phyloP scores from a whole-genome alignment of 129 eudicot species.

The Chrysanthemum lavandulifolium region DNA sequence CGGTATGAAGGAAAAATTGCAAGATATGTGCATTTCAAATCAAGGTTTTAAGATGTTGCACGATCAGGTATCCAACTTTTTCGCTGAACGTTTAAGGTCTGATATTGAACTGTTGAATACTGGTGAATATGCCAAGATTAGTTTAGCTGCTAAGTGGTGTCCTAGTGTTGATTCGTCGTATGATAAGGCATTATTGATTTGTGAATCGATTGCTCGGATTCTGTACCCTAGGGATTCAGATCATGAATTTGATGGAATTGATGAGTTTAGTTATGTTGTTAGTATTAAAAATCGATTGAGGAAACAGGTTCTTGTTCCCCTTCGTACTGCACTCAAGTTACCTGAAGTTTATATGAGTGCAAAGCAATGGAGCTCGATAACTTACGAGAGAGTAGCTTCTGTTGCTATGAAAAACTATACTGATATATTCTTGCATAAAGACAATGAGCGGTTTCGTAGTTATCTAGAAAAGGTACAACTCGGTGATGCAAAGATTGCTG shows the following conservation, averaged over 20 bases:
- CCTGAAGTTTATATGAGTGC: constrained; percentile 72
- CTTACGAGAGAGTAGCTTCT: constrained; percentile 54
- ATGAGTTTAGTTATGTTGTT: constrained; percentile 42
- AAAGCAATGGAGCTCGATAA: constrained; percentile 39
- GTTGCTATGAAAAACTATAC: constrained; percentile 57
- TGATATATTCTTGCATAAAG: constrained; percentile 35
- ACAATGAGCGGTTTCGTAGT: constrained; percentile 37
- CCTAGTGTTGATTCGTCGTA: too few relatives aligned
- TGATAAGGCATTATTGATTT: too few relatives aligned
- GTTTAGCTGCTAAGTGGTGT: too few relatives aligned
- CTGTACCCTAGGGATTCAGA: too few relatives aligned
- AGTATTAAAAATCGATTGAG: constrained; percentile 48
- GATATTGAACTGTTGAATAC: constrained; percentile 30
- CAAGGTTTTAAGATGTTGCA: too few relatives aligned
- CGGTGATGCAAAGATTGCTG: constrained; percentile 54
- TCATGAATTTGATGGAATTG: constrained; percentile 28
- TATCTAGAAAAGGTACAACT: constrained; percentile 46
- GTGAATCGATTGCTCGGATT: too few relatives aligned
- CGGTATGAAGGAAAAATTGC: constrained; percentile 13
- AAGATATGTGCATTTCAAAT: constrained; percentile 42
- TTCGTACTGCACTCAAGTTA: constrained; percentile 47
- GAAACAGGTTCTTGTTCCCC: constrained; percentile 64
- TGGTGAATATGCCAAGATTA: constrained; percentile 19
- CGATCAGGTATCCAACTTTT: too few relatives aligned
- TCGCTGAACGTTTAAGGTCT: too few relatives aligned